Evolutionary conservation across 164 flowering plant genomes (phyloP).

Genomic region (Houttuynia cordata): DNA sequence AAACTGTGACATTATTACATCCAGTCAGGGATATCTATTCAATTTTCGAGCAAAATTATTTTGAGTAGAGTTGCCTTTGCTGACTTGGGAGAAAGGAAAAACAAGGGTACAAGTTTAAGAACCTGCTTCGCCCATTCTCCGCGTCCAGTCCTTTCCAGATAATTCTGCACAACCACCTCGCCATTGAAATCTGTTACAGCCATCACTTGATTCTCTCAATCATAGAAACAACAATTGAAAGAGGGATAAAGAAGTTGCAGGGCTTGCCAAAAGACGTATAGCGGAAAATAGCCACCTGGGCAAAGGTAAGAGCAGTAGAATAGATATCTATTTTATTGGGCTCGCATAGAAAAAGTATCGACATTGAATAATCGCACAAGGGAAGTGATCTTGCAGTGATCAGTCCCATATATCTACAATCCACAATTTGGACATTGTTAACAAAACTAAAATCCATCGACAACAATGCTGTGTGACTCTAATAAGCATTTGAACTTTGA

Average conservation of each 20-base stretch:
- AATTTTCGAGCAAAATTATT: not conserved
- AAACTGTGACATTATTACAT: conserved; percentile 34
- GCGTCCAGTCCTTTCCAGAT: conserved; percentile 68
- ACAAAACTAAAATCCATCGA: too few species aligned
- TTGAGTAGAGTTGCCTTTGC: not conserved
- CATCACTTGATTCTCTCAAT: not conserved
- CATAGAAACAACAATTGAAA: not conserved
- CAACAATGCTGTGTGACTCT: too few species aligned
- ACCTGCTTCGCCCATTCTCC: conserved; percentile 91
- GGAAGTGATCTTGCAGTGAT: too few species aligned
- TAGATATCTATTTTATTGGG: too few species aligned
- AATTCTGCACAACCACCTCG: conserved; percentile 71
- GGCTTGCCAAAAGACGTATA: not conserved
- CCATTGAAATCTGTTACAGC: conserved; percentile 77
- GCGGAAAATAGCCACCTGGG: not conserved
- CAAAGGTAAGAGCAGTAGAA: too few species aligned
- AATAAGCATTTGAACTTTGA: too few species aligned
- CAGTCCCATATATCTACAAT: too few species aligned
- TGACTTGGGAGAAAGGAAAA: not conserved
- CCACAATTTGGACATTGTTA: too few species aligned
- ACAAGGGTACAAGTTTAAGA: not conserved
- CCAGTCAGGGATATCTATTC: not conserved
- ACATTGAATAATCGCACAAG: too few species aligned
- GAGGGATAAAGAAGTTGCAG: not conserved
- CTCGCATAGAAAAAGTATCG: too few species aligned